Percentiles rank a stretch among this genome's conserved stretches.
Evolutionary conservation across 2,329 filamentous ascomycete genomes (phyloP).

Genomic region (Ciborinia camelliae): DNA sequence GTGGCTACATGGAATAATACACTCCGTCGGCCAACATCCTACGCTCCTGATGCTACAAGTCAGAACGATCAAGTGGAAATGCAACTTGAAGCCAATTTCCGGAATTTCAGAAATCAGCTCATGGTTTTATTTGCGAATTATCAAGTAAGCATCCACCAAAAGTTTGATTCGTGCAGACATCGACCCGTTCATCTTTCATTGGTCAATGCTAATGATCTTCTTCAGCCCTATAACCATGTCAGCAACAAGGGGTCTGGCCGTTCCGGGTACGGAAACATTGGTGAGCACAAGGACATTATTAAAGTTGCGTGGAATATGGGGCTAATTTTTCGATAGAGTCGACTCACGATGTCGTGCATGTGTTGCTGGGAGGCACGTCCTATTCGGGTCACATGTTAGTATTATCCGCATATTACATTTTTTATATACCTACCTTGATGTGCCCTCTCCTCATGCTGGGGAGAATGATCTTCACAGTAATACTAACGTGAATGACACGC

Average conservation of each 20-base stretch:
- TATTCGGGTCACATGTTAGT: conserved; percentile 18
- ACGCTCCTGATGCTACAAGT: conserved; percentile 1
- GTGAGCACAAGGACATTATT: neutral
- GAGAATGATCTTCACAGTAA: neutral
- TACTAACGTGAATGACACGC: neutral
- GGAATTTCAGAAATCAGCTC: conserved; percentile 17
- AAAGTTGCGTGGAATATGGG: neutral
- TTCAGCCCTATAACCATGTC: conserved; percentile 15
- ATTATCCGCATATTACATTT: neutral
- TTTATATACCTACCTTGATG: neutral
- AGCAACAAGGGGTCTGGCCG: conserved; percentile 16
- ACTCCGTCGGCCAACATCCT: conserved; percentile 16
- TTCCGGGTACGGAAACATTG: conserved; percentile 13
- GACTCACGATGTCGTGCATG: conserved; percentile 16
- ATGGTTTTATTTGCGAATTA: conserved; percentile 20
- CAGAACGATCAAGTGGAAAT: conserved; percentile 11
- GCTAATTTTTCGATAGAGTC: conserved; percentile 15
- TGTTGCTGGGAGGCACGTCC: neutral
- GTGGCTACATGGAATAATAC: neutral
- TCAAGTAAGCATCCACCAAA: conserved; percentile 7
- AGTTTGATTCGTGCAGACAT: neutral
- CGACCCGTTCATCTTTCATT: neutral
- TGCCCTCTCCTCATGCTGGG: neutral
- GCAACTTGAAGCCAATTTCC: conserved; percentile 12
- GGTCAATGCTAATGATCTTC: neutral